phyloP scores from a whole-genome alignment of 2,329 filamentous ascomycete species.

The Calonectria hongkongensis region DNA sequence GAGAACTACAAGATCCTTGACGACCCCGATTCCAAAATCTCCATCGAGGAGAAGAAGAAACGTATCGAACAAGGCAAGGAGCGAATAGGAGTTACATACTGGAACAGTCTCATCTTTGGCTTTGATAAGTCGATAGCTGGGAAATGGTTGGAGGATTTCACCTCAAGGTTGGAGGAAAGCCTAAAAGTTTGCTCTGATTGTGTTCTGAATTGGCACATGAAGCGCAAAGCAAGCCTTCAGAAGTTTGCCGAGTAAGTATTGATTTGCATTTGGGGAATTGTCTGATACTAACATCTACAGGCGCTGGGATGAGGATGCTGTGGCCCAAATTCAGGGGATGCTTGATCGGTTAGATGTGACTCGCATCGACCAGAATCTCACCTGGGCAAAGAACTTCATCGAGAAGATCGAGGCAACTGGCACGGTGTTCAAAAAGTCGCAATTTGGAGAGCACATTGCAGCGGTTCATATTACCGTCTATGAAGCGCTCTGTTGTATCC shows the following conservation, averaged over 20 bases:
- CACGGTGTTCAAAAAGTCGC: conserved; percentile 67
- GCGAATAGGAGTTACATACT: conserved; percentile 78
- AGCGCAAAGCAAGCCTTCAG: conserved; percentile 77
- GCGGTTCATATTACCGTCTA: conserved; percentile 87
- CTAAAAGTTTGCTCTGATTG: conserved; percentile 81
- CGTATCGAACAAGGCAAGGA: conserved; percentile 73
- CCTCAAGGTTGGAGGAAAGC: conserved; percentile 72
- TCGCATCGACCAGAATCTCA: conserved; percentile 76
- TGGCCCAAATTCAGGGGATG: conserved; percentile 72
- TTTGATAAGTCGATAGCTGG: conserved; percentile 77
- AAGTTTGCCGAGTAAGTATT: conserved; percentile 74
- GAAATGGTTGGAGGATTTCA: conserved; percentile 77
- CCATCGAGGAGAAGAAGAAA: conserved; percentile 69
- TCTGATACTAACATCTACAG: conserved; percentile 55
- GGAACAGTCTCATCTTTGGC: conserved; percentile 81
- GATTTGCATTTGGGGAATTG: not conserved
- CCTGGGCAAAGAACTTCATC: conserved; percentile 74
- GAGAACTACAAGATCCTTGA: conserved; percentile 74
- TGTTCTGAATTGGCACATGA: conserved; percentile 84
- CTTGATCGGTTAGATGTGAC: conserved; percentile 77
- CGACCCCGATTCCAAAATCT: conserved; percentile 70
- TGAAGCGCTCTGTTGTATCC: conserved; percentile 89
- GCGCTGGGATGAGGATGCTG: conserved; percentile 69
- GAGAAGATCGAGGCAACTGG: conserved; percentile 69
- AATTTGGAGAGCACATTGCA: conserved; percentile 68